These are phyloP conservation scores for Fraxinus latifolia DNA, from an alignment of 305 asterid species.

Conservation along the genomic window DNA sequence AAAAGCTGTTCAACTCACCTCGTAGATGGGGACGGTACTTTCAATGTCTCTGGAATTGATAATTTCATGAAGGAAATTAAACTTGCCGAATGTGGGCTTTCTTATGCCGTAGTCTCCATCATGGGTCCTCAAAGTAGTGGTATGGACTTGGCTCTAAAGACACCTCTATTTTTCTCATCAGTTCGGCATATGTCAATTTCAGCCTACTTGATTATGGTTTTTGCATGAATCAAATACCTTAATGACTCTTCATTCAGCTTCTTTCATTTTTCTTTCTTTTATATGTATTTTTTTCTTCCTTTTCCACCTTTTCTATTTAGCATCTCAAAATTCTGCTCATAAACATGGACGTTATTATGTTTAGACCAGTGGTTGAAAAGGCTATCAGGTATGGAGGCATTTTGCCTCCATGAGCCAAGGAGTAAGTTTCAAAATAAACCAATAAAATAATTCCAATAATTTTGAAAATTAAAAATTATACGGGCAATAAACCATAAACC, in stretches of 20 bases:
- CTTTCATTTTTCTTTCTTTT: neutral
- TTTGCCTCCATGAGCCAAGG: neutral
- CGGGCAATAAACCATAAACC: neutral
- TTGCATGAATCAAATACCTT: neutral
- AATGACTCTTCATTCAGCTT: neutral
- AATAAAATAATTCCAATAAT: neutral
- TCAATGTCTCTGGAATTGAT: constrained; percentile 71
- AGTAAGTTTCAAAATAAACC: neutral
- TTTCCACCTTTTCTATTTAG: neutral
- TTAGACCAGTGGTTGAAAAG: neutral
- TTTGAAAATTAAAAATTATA: neutral
- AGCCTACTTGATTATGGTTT: neutral
- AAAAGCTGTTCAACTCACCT: constrained; percentile 80
- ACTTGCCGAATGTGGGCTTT: constrained; percentile 85
- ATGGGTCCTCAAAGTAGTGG: constrained; percentile 99
- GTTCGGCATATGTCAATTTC: neutral
- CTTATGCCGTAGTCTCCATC: constrained; percentile 90
- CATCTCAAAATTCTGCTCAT: neutral
- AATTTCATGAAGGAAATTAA: constrained; percentile 73
- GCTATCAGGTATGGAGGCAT: neutral
- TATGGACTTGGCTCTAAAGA: constrained; percentile 26
- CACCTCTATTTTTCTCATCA: neutral
- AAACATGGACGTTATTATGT: neutral
- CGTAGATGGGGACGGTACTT: constrained; percentile 87
- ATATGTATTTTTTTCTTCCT: neutral